These are phyloP conservation scores for Rhodamnia argentea DNA, from an alignment of 345 rosid species.

Conservation along the genomic window DNA sequence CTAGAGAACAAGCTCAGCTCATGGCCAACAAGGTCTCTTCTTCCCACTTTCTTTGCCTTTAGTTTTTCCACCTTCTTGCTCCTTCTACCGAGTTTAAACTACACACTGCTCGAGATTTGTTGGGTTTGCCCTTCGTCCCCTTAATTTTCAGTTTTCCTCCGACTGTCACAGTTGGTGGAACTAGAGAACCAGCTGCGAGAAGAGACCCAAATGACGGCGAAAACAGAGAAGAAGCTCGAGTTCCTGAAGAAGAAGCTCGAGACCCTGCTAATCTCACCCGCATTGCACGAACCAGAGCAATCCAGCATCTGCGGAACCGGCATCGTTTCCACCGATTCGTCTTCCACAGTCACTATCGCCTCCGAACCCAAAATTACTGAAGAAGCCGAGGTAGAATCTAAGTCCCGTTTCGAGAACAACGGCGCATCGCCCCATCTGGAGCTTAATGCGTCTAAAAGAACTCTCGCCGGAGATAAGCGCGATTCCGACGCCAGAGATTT, in stretches of 20 bases:
- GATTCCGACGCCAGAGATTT: neutral
- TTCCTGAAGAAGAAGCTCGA: conserved; percentile 50
- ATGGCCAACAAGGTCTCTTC: conserved; percentile 45
- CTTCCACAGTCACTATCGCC: neutral
- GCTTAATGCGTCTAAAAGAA: neutral
- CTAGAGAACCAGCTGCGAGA: conserved; percentile 50
- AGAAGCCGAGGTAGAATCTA: neutral
- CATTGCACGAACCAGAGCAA: conserved; percentile 22
- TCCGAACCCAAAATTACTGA: neutral
- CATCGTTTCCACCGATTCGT: conserved; percentile 28
- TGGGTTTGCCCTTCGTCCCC: neutral
- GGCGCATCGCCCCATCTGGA: neutral
- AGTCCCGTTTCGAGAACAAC: neutral
- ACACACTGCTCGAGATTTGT: neutral
- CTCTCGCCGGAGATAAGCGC: neutral
- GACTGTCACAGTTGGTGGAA: conserved; percentile 33
- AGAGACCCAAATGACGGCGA: conserved; percentile 51
- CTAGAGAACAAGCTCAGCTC: conserved; percentile 48
- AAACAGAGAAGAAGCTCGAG: conserved; percentile 60
- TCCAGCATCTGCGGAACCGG: conserved; percentile 22
- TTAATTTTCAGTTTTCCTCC: neutral
- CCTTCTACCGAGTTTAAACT: neutral
- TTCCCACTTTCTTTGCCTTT: neutral
- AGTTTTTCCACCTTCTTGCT: neutral
- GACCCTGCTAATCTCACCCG: conserved; percentile 23